Evolutionary conservation across 305 asterid species (phyloP), one percentile per base, ranked within the genome.

Genomic region (Fraxinus nigra): DNA sequence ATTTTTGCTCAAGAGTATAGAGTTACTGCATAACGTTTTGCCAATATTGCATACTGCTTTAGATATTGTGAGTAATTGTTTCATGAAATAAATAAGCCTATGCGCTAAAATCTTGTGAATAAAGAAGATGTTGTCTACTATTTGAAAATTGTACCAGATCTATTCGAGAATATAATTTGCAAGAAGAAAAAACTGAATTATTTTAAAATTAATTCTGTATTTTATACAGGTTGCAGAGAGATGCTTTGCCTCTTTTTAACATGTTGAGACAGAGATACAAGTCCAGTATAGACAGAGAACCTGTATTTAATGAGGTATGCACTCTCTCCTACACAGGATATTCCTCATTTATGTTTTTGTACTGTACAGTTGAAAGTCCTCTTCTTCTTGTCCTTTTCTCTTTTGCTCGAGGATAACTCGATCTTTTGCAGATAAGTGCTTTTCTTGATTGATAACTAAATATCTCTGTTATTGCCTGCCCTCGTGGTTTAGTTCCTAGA

Each of bases 221-320:
- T 78, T 82, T 59, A 76, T 85, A 87, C 93, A 95, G 99, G 86
- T 82, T 94, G 92, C 93, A 90, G 91, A 91, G 99, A 88, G 98
- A 95, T 85, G 97, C 99, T 69, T 88, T 94, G 87, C 98, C 98
- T 59, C 91, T 95, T 80, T 95, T 95, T 82, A 91, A 92, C 37
- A 92, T 90, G 95, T 80, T 95, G 90, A 90, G 90, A 83, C 97
- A 94, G 74, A 92, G 88, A 63, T 94, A 91, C 90, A 88, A 85
- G 84, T 82, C 90, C 14, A 85, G 92, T 72, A 85, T 93, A 83
- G 94, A 89, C 82, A 90, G 95, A 80, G 99, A 95, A 30, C 93
- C 91, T 81, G 78, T 89, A 74, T 91, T 94, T 67, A 81, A 83
- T 46, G 98, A 94, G 90, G 99, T 94, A 87, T 5, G 84, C 75